These are phyloP conservation scores for Paracoccidioides brasiliensis DNA, from an alignment of 2,329 filamentous ascomycete species.

Conservation along the genomic window DNA sequence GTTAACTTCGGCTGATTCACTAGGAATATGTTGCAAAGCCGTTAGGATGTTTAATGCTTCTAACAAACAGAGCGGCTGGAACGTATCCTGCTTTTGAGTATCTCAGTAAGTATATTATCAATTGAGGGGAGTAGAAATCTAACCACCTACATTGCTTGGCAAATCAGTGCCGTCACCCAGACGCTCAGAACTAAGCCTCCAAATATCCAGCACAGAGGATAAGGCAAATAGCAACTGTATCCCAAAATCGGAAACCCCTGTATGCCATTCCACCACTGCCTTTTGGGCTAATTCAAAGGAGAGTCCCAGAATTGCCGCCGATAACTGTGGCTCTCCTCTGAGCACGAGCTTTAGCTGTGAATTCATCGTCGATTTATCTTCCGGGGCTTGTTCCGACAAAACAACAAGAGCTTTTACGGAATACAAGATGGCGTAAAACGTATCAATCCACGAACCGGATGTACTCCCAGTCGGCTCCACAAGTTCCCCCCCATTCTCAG, in stretches of 20 bases:
- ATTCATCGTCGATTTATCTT: constrained; percentile 17
- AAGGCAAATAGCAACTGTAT: constrained; percentile 24
- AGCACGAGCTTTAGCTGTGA: constrained; percentile 29
- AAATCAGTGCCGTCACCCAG: constrained; percentile 22
- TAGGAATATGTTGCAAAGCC: neutral
- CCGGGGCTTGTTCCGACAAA: constrained; percentile 2
- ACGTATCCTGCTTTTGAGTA: constrained; percentile 2
- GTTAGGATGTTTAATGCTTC: constrained; percentile 4
- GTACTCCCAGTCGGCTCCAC: neutral
- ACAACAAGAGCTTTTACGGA: constrained; percentile 5
- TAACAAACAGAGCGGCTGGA: constrained; percentile 21
- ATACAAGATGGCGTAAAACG: constrained; percentile 6
- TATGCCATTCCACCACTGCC: neutral
- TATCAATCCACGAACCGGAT: neutral
- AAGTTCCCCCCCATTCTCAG: constrained; percentile 12
- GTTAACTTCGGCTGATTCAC: neutral
- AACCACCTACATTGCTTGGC: constrained; percentile 22
- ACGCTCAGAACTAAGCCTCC: constrained; percentile 25
- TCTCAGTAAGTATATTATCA: neutral
- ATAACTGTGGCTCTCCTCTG: constrained; percentile 22
- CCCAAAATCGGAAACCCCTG: neutral
- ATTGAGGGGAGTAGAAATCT: neutral
- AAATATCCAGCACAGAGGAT: constrained; percentile 23
- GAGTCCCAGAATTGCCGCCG: constrained; percentile 25
- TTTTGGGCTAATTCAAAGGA: constrained; percentile 20